Evolutionary conservation across 2,329 filamentous ascomycete species (phyloP).

Genomic region (Aureobasidium lini): DNA sequence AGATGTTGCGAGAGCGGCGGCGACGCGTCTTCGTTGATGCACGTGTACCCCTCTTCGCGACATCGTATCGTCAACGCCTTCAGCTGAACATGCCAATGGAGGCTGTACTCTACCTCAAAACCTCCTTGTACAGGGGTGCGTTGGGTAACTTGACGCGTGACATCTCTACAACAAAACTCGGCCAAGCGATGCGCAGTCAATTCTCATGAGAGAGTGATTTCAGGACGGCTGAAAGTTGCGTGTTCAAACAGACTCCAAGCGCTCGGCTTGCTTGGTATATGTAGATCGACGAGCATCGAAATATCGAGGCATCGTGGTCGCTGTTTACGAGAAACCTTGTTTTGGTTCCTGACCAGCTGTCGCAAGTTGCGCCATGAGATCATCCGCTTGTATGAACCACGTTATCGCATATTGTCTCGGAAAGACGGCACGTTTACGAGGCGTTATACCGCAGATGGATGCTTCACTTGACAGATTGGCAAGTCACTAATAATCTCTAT

Average conservation of each 20-base stretch:
- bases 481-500: not conserved
- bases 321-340: not conserved
- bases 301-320: not conserved
- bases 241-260: not conserved
- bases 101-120: not conserved
- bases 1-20: not conserved
- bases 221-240: not conserved
- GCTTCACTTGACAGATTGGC: not conserved
- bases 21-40: not conserved
- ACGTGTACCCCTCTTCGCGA: not conserved
- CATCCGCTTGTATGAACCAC: not conserved
- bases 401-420: not conserved
- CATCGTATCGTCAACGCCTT: not conserved
- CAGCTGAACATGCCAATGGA: not conserved
- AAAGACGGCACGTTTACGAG: not conserved
- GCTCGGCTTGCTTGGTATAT: constrained; percentile 2
- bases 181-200: not conserved
- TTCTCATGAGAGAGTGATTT: not conserved
- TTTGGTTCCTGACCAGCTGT: not conserved
- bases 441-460: not conserved
- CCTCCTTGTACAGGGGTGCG: not conserved
- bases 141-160: not conserved
- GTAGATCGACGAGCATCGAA: not conserved
- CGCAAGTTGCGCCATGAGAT: not conserved
- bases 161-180: not conserved